A percentile compares a stretch with the other conserved stretches of the same genome.
Evolutionary conservation across 2,329 filamentous ascomycete genomes (phyloP).

Genomic region (Trichoderma sp.): DNA sequence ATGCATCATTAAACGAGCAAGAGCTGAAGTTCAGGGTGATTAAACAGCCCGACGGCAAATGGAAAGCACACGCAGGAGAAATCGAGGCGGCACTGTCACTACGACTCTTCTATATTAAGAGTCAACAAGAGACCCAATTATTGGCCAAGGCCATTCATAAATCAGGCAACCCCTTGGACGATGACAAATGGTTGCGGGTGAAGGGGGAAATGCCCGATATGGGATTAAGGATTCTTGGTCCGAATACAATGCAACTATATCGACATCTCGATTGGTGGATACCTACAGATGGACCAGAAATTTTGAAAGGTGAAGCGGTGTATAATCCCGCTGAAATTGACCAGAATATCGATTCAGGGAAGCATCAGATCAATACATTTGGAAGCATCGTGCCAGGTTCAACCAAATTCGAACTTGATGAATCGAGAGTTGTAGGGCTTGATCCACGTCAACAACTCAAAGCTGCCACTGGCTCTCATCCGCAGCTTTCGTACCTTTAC

Average conservation of each 20-base stretch:
- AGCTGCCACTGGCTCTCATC: neutral
- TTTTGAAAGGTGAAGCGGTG: neutral
- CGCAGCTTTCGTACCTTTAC: neutral
- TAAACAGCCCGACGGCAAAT: constrained; percentile 17
- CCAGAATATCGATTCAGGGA: neutral
- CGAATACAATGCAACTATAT: neutral
- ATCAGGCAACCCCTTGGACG: neutral
- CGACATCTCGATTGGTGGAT: constrained; percentile 11
- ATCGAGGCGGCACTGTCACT: constrained; percentile 32
- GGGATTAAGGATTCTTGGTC: neutral
- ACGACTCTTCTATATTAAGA: constrained; percentile 22
- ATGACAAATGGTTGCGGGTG: neutral
- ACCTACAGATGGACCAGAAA: neutral
- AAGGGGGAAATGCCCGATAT: neutral
- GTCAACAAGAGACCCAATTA: neutral
- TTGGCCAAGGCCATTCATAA: neutral
- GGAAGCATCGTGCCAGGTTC: neutral
- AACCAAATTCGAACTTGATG: neutral
- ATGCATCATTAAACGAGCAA: neutral
- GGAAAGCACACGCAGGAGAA: constrained; percentile 26
- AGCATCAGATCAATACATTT: neutral
- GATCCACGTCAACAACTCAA: neutral
- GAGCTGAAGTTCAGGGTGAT: neutral
- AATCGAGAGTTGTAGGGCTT: neutral
- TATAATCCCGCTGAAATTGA: neutral